Percentiles rank a stretch among this genome's conserved stretches.
These are phyloP conservation scores for Chalciporus sphaerocephalus DNA, from an alignment of 768 basidiomycete genomes.

Conservation along the genomic window DNA sequence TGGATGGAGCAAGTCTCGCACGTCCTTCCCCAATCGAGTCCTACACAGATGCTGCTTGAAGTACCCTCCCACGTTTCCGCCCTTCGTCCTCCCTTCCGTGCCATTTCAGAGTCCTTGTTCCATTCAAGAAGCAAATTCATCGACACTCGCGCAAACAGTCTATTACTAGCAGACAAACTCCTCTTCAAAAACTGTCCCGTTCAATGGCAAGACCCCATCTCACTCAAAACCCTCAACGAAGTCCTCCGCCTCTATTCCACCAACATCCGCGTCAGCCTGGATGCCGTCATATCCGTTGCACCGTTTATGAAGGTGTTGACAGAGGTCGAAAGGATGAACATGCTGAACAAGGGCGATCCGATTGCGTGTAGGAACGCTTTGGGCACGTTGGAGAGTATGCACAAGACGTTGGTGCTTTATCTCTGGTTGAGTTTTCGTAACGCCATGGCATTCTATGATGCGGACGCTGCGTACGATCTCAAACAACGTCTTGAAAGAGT, in stretches of 20 bases:
- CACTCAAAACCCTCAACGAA: slow-evolving; percentile 15
- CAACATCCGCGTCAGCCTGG: slow-evolving; percentile 20
- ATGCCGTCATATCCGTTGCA: slow-evolving; percentile 17
- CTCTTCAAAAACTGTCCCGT: slow-evolving; percentile 48
- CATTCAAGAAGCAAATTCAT: slow-evolving; percentile 39
- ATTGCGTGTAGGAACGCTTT: slow-evolving; percentile 16
- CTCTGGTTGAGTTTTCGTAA: slow-evolving; percentile 79
- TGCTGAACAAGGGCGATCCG: slow-evolving; percentile 5
- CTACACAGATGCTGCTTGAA: slow-evolving; percentile 43
- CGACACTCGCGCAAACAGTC: slow-evolving; percentile 35
- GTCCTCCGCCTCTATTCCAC: slow-evolving; percentile 35
- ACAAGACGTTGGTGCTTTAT: slow-evolving; percentile 74
- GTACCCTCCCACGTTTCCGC: slow-evolving; percentile 47
- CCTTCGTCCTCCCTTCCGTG: slow-evolving; percentile 42
- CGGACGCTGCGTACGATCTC: slow-evolving; percentile 43
- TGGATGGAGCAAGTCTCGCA: slow-evolving; percentile 30
- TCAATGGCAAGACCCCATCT: slow-evolving; percentile 21
- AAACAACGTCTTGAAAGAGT: slow-evolving; percentile 62
- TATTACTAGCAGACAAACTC: slow-evolving; percentile 43
- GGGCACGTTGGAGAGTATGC: slow-evolving; percentile 62
- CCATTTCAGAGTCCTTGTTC: slow-evolving; percentile 24
- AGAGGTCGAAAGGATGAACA: slow-evolving; percentile 25
- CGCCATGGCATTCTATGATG: slow-evolving; percentile 61
- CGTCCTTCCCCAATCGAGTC: slow-evolving; percentile 41
- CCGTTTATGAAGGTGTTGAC: slow-evolving; percentile 21